Percentiles rank a stretch among this genome's conserved stretches.
Evolutionary conservation across 2,329 filamentous ascomycete species (phyloP).

Genomic region (Grosmannia penicillata): DNA sequence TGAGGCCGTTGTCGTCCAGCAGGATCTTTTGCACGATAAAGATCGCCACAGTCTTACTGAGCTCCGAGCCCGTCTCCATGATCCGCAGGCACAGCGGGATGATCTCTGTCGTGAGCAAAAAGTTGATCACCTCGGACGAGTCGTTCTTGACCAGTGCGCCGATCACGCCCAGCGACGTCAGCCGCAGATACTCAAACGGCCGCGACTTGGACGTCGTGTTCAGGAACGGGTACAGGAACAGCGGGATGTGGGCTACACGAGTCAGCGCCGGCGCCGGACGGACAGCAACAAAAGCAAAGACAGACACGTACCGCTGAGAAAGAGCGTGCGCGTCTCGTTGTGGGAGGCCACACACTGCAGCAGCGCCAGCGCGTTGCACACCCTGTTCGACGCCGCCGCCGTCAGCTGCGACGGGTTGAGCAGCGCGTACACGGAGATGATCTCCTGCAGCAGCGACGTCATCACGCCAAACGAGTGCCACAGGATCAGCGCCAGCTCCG

Average conservation of each 20-base stretch:
- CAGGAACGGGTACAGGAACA: slow-evolving; percentile 95
- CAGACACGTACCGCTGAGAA: slow-evolving; percentile 61
- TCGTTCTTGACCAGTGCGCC: slow-evolving; percentile 97
- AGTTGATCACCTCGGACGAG: slow-evolving; percentile 97
- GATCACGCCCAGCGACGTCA: slow-evolving; percentile 92
- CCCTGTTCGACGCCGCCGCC: slow-evolving; percentile 89
- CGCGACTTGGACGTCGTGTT: slow-evolving; percentile 98
- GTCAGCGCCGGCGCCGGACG: background rate
- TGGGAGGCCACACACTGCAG: slow-evolving; percentile 96
- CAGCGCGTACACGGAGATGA: slow-evolving; percentile 95
- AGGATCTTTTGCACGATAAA: slow-evolving; percentile 99
- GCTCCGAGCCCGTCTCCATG: slow-evolving; percentile 96
- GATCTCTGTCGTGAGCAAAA: slow-evolving; percentile 94
- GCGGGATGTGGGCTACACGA: slow-evolving; percentile 72
- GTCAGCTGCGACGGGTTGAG: slow-evolving; percentile 95
- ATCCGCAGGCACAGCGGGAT: slow-evolving; percentile 95
- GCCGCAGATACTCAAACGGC: slow-evolving; percentile 90
- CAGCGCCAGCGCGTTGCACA: slow-evolving; percentile 91
- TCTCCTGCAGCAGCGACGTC: slow-evolving; percentile 94
- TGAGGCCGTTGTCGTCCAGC: slow-evolving; percentile 87
- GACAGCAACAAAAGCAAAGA: background rate
- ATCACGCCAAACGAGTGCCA: slow-evolving; percentile 99
- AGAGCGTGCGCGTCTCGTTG: slow-evolving; percentile 87
- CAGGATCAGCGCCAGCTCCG: slow-evolving; percentile 85
- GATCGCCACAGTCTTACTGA: slow-evolving; percentile 97